Evolutionary conservation across 345 rosid species (phyloP), one percentile per base, ranked within the genome.

Genomic region (Eutrema japonicum): DNA sequence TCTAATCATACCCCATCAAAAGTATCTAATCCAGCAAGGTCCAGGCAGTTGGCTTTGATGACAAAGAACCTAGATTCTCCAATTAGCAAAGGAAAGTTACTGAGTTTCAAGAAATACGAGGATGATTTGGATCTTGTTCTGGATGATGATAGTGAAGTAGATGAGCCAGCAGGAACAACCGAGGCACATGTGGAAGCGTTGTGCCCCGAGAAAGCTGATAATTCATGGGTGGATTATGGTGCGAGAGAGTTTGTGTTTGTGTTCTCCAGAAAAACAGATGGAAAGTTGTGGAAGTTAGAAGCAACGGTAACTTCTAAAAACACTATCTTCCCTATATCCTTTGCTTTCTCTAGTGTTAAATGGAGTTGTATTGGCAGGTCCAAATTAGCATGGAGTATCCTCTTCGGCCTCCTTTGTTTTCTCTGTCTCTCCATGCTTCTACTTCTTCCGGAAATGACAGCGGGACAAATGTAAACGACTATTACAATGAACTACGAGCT

Each of bases 301-400:
- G 96, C 97, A 60, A 88, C 79, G 96, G 99, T 95, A 80, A 52
- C 26, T 18, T 58, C 29, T 59, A 41, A 38, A 49, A 66, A 71
- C 27, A 49, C 8, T 41, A 43, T 13, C 37, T 74, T 54, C 62
- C 49, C 14, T 57, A 1, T 57, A 55, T 59, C n/a, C 16, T 83
- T 55, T 49, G 41, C 65, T n/a, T 30, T 62, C 36, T 66, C 47
- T 12, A 36, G 43, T 47, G 60, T 63, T 69, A 29, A 59, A 52
- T 53, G 13, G 38, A 42, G 46, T 73, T 82, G 33, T 54, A 62
- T 43, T 76, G 78, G 68, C 96, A 89, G 97, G 79, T 92, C 54
- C 72, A 72, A 43, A 79, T 92, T 76, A 86, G 92, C 86, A 80
- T 78, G 86, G 99, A 95, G 84, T 89, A 88, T 82, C 99, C 97